A percentile compares a stretch with the other conserved stretches of the same genome.
phyloP scores from a whole-genome alignment of 768 basidiomycete species.

The Naganishia vaughanmartiniae region DNA sequence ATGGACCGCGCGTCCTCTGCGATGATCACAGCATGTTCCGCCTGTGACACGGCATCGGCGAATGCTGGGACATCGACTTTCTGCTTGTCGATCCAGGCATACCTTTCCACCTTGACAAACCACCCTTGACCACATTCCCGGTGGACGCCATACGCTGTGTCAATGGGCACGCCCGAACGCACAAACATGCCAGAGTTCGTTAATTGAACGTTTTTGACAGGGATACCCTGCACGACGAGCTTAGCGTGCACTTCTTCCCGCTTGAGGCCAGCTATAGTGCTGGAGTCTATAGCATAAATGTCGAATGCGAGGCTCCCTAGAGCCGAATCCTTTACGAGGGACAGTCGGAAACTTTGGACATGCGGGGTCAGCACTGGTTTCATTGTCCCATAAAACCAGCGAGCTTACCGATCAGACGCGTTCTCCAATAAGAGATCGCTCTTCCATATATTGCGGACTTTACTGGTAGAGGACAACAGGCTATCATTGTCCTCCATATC shows the following conservation, averaged over 20 bases:
- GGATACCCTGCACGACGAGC: constrained; percentile 3
- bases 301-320: background rate
- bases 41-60: background rate
- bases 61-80: too few species aligned
- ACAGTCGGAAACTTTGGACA: constrained; percentile 2
- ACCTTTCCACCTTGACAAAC: constrained; percentile 4
- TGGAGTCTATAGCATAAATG: background rate
- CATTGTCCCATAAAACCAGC: too few species aligned
- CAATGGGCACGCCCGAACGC: constrained; percentile 8
- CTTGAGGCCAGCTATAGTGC: background rate
- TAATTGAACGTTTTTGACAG: constrained; percentile 18
- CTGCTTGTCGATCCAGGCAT: constrained; percentile 16
- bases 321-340: background rate
- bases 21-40: background rate
- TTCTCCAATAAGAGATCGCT: constrained; percentile 27
- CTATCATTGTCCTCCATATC: constrained; percentile 1
- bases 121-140: constrained; percentile 15
- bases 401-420: constrained; percentile 23
- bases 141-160: constrained; percentile 5
- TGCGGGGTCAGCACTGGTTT: background rate
- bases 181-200: constrained; percentile 26
- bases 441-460: constrained; percentile 25
- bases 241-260: background rate
- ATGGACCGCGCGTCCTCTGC: background rate
- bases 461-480: background rate